phyloP scores from a whole-genome alignment of 495 filamentous ascomycete genomes.

The Aspergillus nidulans region DNA sequence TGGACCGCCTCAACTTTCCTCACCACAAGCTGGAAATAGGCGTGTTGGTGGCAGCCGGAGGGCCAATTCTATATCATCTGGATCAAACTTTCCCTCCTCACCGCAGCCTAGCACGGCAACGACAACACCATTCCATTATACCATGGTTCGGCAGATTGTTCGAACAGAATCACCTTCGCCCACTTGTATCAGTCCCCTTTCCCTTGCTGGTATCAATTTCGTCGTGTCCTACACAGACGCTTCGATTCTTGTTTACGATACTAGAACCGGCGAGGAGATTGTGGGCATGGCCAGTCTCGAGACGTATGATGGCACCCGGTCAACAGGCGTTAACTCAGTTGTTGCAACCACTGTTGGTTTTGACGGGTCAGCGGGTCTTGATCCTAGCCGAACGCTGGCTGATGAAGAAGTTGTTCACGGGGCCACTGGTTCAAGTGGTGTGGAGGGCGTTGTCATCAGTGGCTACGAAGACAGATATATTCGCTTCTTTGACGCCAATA shows the following conservation, averaged over 20 bases:
- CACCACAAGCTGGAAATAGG: constrained; percentile 68
- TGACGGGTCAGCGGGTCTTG: constrained; percentile 62
- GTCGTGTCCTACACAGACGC: constrained; percentile 90
- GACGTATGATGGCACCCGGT: constrained; percentile 81
- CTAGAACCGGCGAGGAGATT: constrained; percentile 84
- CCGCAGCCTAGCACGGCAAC: constrained; percentile 84
- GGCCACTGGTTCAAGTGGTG: constrained; percentile 79
- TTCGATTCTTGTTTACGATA: constrained; percentile 86
- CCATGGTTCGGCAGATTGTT: constrained; percentile 77
- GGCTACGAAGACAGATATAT: constrained; percentile 96
- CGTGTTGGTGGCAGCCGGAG: constrained; percentile 71
- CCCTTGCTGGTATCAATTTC: constrained; percentile 81
- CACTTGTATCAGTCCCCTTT: constrained; percentile 87
- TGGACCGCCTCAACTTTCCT: constrained; percentile 78
- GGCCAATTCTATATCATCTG: constrained; percentile 85
- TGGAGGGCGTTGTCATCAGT: constrained; percentile 88
- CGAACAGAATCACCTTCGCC: constrained; percentile 70
- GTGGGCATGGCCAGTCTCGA: constrained; percentile 87
- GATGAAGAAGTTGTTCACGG: constrained; percentile 70
- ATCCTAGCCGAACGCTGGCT: constrained; percentile 54
- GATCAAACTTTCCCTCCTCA: constrained; percentile 81
- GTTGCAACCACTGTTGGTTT: constrained; percentile 80
- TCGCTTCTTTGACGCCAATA: constrained; percentile 96
- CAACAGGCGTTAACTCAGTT: constrained; percentile 84
- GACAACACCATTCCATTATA: constrained; percentile 59